Percentiles rank a stretch among this genome's conserved stretches.
Evolutionary conservation across 1,139 yeast species (phyloP).

Genomic region (Yamadazyma siamensis): DNA sequence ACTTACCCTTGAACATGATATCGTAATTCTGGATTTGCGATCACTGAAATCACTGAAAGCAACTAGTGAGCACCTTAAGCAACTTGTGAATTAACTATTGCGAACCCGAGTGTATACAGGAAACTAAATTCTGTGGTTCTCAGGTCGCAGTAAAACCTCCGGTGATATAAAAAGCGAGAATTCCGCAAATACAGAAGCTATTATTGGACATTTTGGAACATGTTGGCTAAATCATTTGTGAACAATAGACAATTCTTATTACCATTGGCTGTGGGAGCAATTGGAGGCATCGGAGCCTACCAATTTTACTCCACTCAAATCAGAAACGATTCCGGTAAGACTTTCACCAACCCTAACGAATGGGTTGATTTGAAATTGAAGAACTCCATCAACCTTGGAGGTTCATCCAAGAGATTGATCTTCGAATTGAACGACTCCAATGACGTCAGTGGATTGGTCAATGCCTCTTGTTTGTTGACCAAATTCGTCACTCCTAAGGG

Average conservation of each 20-base stretch:
- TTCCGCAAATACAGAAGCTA: no score
- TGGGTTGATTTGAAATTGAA: slow-evolving; percentile 82
- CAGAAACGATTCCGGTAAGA: slow-evolving; percentile 48
- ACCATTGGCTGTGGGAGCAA: slow-evolving; percentile 8
- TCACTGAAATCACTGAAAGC: background rate
- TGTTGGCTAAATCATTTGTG: slow-evolving; percentile 9
- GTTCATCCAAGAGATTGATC: slow-evolving; percentile 64
- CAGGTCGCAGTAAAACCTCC: no score
- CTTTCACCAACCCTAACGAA: slow-evolving; percentile 65
- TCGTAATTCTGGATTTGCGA: background rate
- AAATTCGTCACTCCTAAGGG: slow-evolving; percentile 85
- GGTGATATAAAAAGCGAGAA: no score
- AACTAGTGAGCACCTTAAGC: background rate
- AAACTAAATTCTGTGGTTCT: no score
- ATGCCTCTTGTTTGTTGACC: slow-evolving; percentile 78
- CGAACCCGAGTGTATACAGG: no score
- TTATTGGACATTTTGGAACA: no score
- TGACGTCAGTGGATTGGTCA: slow-evolving; percentile 71
- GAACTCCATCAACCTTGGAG: slow-evolving; percentile 52
- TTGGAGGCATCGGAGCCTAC: slow-evolving; percentile 44
- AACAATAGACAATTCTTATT: slow-evolving; percentile 7
- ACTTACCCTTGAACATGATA: slow-evolving; percentile 25
- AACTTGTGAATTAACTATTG: background rate
- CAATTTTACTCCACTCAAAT: slow-evolving; percentile 37
- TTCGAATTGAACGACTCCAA: slow-evolving; percentile 71